Evolutionary conservation across 495 filamentous ascomycete genomes (phyloP), one percentile per base, ranked within the genome.

Genomic region (Parmelia sp.): DNA sequence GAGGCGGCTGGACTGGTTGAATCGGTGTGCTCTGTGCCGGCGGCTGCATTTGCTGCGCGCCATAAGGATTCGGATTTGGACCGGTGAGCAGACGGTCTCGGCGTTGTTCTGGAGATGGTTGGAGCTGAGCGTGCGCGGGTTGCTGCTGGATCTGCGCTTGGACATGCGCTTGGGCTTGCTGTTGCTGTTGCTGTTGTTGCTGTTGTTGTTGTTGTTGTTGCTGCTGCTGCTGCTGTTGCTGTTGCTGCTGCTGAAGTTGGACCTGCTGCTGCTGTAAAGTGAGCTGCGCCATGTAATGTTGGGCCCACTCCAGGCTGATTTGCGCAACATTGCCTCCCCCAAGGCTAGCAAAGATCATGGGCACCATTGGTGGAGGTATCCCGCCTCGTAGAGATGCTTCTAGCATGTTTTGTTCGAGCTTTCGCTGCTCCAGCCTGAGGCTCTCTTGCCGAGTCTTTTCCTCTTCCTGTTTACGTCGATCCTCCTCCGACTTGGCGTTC

Each of bases 331-430:
- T 87, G 37, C 87, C 84, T 31, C 84, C 82, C 58, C 86, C 86
- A 74, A 95, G 88, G 45, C 89, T 90, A 17, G 89, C 88, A 72
- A 97, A 96, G 58, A 98, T 88, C 67, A 95, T 81, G 23, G 94
- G 94, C 44, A 97, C 83, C 80, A 96, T 84, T 47, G 89, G 80
- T 44, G 92, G 90, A 25, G 94, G 92, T 44, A 98, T 83, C 27
- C 91, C 91, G 33, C 88, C 86, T 64, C 82, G 79, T 65, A 96
- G 74, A 39, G 92, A 91, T 62, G 94, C 90, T 65, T 84, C 80
- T 62, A 98, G 74, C 76, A 98, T 96, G 58, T 86, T 84, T 72
- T 89, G 84, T 72, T 97, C 93, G 44, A 92, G 82, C 71, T 82
- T 88, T 57, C 93, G 84, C 73, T 90, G 90, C 72, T 97, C 93